Conservation (phyloP, 1,139 yeast species). For the Hansenula lynferdii region DNA sequence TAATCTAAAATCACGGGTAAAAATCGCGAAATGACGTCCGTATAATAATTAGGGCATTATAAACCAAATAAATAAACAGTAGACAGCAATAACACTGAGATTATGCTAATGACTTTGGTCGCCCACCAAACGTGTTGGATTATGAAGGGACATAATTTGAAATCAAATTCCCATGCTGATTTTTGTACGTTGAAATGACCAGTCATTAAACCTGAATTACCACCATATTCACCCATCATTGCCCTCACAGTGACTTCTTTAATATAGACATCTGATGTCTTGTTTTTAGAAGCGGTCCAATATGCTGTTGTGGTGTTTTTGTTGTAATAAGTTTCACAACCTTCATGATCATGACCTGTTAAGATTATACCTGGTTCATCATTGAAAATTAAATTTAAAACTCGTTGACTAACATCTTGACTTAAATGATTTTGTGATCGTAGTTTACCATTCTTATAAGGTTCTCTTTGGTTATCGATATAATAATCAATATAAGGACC, state of each 20-base stretch:
- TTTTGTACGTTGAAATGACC: constrained; percentile 49
- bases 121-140: constrained; percentile 98
- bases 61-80: constrained; percentile 14
- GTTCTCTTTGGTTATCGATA: constrained; percentile 49
- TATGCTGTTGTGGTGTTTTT: constrained; percentile 32
- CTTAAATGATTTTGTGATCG: constrained; percentile 87
- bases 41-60: constrained; percentile 4
- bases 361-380: constrained; percentile 70
- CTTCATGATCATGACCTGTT: constrained; percentile 97
- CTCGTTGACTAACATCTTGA: constrained; percentile 56
- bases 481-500: constrained; percentile 74
- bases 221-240: constrained; percentile 95
- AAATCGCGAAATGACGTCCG: not conserved
- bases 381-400: constrained; percentile 65
- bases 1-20: not conserved
- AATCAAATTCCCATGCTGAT: constrained; percentile 59
- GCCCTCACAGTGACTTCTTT: constrained; percentile 84
- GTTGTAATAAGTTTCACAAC: constrained; percentile 71
- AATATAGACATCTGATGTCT: constrained; percentile 28
- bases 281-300: constrained; percentile 56
- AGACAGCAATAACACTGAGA: constrained; percentile 30
- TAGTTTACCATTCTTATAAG: constrained; percentile 63
- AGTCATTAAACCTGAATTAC: constrained; percentile 80
- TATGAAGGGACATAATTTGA: constrained; percentile 69
- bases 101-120: constrained; percentile 49